These are phyloP conservation scores for Lasiosphaeria ovina DNA, from an alignment of 495 filamentous ascomycete genomes.

Conservation along the genomic window DNA sequence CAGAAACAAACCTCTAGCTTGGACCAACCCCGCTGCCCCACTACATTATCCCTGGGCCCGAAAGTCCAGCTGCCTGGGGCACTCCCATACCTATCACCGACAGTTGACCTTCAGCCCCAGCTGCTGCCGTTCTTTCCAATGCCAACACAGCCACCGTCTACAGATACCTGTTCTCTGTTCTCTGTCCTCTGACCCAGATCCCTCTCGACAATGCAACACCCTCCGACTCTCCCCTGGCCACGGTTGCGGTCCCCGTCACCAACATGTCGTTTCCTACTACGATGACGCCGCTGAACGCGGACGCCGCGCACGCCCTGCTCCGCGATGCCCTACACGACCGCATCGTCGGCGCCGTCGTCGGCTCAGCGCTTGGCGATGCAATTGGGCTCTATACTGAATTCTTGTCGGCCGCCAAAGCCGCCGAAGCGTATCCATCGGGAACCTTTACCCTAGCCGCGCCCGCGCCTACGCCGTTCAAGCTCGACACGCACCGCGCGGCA, in stretches of 20 bases:
- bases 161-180: neutral
- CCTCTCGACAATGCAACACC: too few species aligned
- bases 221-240: neutral
- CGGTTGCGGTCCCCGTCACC: neutral
- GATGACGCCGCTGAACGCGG: neutral
- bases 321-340: conserved; percentile 32
- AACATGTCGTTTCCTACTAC: conserved; percentile 4
- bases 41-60: too few species aligned
- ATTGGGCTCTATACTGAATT: conserved; percentile 53
- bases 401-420: conserved; percentile 28
- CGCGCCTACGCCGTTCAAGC: conserved; percentile 31
- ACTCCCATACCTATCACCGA: neutral
- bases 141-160: neutral
- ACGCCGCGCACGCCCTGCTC: conserved; percentile 15
- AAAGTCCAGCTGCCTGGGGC: neutral
- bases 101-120: neutral
- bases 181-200: too few species aligned
- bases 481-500: conserved; percentile 39
- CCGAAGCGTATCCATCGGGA: conserved; percentile 29
- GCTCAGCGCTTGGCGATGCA: conserved; percentile 48
- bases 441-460: conserved; percentile 33
- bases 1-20: neutral
- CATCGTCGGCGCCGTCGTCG: conserved; percentile 40
- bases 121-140: neutral
- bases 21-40: too few species aligned